Evolutionary conservation across 495 filamentous ascomycete genomes (phyloP), one percentile per base, ranked within the genome.

Genomic region (Cercophora newfieldiana): DNA sequence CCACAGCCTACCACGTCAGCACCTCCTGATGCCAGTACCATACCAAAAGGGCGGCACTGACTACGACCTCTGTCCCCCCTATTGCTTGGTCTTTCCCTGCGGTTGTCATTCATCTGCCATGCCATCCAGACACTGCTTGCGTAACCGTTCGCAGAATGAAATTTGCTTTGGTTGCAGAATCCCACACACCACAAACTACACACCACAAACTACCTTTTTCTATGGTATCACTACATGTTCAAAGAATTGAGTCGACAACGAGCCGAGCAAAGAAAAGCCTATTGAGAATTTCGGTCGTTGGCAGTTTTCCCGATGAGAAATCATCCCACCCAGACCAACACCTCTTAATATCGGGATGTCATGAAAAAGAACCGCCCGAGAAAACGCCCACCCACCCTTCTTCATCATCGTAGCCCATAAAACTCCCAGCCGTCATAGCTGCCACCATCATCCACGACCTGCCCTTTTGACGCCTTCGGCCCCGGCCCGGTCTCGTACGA

Each of bases 341-440:
- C 29, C 16, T 49, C 29, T 26, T 10, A 25, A 53, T 7, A 7
- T 28, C 26, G 21, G 26, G 26, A 16, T 26, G 22, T 25, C 25
- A 50, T 61, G 44, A 61, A 18, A 47, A 3, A 25, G 25, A 19
- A 16, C 33, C 18, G 47, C 21, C 44, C 24, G 24, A n/a, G 12
- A 29, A 51, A 47, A 47, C 21, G 47, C 19, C 22, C 37, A 48
- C 37, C 25, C 59, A 21, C 61, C 61, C 14, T 44, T 24, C 30
- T 44, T 60, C 33, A 60, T 60, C 50, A 59, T 82, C 71, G 85
- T 59, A 86, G 73, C 61, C 80, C 83, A 59, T 85, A 86, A 66
- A 86, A 66, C 60, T 77, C 79, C 83, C 83, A 86, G 47, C 82
- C 82, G 68, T 85, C 83, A 29, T 79, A 73, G 58, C 25, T 30